Percentiles rank a stretch among this genome's conserved stretches.
phyloP scores from a whole-genome alignment of 208 protist species.

The Entamoeba histolytica region DNA sequence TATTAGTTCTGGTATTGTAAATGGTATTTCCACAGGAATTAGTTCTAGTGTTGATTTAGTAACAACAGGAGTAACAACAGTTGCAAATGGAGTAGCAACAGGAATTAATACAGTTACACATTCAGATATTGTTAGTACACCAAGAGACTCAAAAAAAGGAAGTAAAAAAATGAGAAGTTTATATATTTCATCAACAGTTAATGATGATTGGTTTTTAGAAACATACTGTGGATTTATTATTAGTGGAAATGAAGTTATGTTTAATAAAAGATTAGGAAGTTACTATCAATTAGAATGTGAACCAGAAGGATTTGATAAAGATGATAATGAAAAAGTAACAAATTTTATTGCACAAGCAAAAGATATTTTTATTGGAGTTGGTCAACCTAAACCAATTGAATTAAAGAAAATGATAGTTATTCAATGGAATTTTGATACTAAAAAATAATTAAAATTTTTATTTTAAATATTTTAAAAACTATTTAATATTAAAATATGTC shows the following conservation, averaged over 20 bases:
- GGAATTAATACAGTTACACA: neutral
- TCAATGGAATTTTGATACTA: neutral
- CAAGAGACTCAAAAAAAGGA: neutral
- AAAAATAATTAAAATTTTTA: neutral
- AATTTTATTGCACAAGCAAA: neutral
- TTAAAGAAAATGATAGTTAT: neutral
- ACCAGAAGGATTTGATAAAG: neutral
- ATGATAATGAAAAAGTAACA: neutral
- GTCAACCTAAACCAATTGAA: neutral
- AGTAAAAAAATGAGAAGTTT: neutral
- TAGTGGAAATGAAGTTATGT: neutral
- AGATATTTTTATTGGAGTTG: neutral
- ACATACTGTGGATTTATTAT: neutral
- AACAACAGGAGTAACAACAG: neutral
- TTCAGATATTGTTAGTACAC: too few relatives aligned
- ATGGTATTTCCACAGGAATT: neutral
- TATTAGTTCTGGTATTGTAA: neutral
- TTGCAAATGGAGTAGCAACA: neutral
- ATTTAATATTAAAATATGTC: neutral
- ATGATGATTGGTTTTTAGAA: neutral
- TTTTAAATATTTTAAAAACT: too few relatives aligned
- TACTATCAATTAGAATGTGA: neutral
- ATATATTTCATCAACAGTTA: neutral
- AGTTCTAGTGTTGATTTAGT: too few relatives aligned
- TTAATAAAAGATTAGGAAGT: neutral